These are phyloP conservation scores for Hypoxylon sp. DNA, from an alignment of 2,329 filamentous ascomycete species.

Conservation along the genomic window DNA sequence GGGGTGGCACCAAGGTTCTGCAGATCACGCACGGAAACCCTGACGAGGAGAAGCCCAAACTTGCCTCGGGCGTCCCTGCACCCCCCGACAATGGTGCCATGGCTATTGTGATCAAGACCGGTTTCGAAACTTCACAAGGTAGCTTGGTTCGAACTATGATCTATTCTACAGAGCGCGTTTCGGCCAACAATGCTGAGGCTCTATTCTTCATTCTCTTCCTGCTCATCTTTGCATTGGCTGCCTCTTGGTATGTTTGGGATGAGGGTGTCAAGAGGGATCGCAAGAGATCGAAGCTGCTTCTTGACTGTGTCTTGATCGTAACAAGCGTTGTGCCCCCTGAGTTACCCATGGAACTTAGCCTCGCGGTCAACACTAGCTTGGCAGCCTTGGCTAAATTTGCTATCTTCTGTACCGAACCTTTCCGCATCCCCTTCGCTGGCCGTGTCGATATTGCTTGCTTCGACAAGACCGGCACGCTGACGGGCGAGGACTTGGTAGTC, in stretches of 20 bases:
- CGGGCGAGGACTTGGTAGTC: conserved; percentile 94
- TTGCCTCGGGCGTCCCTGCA: conserved; percentile 79
- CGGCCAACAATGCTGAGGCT: conserved; percentile 96
- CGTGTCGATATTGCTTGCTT: conserved; percentile 97
- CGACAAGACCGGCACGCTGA: conserved; percentile 97
- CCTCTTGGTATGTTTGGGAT: conserved; percentile 99
- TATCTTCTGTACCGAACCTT: conserved; percentile 98
- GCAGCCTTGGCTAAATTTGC: conserved; percentile 93
- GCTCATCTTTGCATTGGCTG: conserved; percentile 92
- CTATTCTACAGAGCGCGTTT: conserved; percentile 97
- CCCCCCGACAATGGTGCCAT: conserved; percentile 94
- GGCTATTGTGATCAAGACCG: conserved; percentile 95
- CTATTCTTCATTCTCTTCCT: conserved; percentile 98
- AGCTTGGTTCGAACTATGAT: conserved; percentile 99
- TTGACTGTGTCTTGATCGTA: conserved; percentile 97
- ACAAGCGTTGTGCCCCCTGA: conserved; percentile 99
- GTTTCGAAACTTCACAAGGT: conserved; percentile 98
- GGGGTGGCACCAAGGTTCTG: conserved; percentile 96
- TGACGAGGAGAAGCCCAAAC: conserved; percentile 75
- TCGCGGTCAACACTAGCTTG: conserved; percentile 97
- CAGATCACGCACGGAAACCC: conserved; percentile 89
- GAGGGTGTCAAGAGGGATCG: conserved; percentile 94
- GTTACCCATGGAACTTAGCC: conserved; percentile 95
- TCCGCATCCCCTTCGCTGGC: conserved; percentile 95
- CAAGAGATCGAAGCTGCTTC: conserved; percentile 94